phyloP scores from a whole-genome alignment of 371 early-diverging fungal species.

The Synchytrium microbalum region DNA sequence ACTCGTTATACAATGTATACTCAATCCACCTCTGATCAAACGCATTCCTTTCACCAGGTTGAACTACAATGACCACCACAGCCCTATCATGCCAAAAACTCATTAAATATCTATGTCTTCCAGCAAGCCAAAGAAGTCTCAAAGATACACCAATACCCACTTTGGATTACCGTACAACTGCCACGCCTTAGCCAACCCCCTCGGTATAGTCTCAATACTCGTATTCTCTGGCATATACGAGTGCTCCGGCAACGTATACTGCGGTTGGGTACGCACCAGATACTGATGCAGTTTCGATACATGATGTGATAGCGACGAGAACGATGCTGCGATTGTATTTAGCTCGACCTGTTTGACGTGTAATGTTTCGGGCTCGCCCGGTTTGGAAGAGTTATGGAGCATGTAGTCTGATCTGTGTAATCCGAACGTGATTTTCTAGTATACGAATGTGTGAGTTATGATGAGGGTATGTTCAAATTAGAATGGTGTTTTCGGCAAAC shows the following conservation, averaged over 20 bases:
- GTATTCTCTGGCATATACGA: conserved; percentile 58
- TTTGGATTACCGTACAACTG: conserved; percentile 60
- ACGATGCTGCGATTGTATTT: conserved; percentile 92
- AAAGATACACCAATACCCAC: conserved; percentile 33
- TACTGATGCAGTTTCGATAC: conserved; percentile 77
- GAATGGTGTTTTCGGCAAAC: conserved; percentile 24
- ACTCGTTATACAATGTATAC: conserved; percentile 66
- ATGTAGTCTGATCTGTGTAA: conserved; percentile 92
- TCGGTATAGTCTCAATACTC: conserved; percentile 59
- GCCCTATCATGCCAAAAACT: conserved; percentile 45
- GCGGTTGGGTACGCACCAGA: not conserved
- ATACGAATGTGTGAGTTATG: not conserved
- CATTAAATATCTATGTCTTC: not conserved
- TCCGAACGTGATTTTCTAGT: conserved; percentile 56
- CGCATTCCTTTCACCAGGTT: conserved; percentile 87
- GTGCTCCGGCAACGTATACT: not conserved
- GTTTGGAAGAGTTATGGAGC: conserved; percentile 48
- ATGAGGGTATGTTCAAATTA: not conserved
- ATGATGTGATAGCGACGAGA: conserved; percentile 71
- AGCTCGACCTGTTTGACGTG: conserved; percentile 83
- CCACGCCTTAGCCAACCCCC: conserved; percentile 77
- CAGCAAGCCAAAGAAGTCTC: not conserved
- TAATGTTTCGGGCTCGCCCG: conserved; percentile 11
- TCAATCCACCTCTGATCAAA: conserved; percentile 94
- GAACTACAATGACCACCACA: conserved; percentile 79